These are phyloP conservation scores for Phylloporus sp. DNA, from an alignment of 768 basidiomycete genomes.

Conservation along the genomic window DNA sequence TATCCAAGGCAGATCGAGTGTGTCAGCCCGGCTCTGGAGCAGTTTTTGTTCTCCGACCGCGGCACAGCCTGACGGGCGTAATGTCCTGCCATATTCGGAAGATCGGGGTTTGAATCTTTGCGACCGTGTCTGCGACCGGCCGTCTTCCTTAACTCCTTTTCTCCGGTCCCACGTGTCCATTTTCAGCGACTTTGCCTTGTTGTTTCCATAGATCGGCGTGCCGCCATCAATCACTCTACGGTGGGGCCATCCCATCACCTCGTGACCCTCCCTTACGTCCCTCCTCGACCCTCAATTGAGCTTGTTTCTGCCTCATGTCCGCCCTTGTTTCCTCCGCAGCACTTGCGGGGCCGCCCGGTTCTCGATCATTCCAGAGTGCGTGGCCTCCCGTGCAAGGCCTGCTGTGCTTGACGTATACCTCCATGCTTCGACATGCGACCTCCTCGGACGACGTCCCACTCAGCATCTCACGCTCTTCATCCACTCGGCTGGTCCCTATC, in stretches of 20 bases:
- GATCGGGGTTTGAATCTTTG: constrained; percentile 28
- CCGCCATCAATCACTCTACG: constrained; percentile 4
- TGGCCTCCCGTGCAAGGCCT: no score
- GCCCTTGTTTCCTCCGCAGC: constrained; percentile 12
- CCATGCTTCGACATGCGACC: constrained; percentile 12
- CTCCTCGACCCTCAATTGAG: constrained; percentile 4
- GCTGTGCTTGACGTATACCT: constrained; percentile 17
- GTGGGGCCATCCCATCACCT: constrained; percentile 20
- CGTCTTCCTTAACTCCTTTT: constrained; percentile 15
- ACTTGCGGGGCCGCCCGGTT: constrained; percentile 19
- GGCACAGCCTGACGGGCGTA: constrained; percentile 30
- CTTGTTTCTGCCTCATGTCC: constrained; percentile 11
- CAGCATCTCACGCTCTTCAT: constrained; percentile 4
- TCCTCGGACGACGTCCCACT: constrained; percentile 19
- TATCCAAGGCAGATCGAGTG: constrained; percentile 23
- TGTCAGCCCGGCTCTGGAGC: constrained; percentile 30
- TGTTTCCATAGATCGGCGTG: constrained; percentile 10
- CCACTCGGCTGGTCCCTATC: not conserved
- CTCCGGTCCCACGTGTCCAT: constrained; percentile 12
- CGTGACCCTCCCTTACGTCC: constrained; percentile 14
- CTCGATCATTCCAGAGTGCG: constrained; percentile 8
- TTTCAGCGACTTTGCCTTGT: constrained; percentile 10
- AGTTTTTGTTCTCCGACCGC: constrained; percentile 32
- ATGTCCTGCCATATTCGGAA: constrained; percentile 19
- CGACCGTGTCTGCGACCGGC: no score